Percentiles rank a stretch among this genome's conserved stretches.
Conservation (phyloP, 257 asterid genomes). For the Plectranthus barbatus region DNA sequence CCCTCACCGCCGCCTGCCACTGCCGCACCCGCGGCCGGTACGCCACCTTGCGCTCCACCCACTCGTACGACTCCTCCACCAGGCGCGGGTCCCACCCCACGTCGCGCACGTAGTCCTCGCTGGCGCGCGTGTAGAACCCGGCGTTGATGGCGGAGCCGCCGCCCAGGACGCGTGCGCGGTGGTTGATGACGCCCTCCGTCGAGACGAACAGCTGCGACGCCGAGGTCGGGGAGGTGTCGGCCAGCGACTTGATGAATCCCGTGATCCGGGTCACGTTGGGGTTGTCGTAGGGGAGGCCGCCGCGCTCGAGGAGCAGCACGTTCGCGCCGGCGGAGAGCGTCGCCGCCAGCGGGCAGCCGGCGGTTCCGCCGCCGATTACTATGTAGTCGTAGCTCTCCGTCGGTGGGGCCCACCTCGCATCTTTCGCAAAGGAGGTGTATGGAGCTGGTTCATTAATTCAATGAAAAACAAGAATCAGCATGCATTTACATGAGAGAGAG, state of each 20-base stretch:
- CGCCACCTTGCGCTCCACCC: constrained; percentile 79
- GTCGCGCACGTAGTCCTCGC: constrained; percentile 21
- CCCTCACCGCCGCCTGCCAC: constrained; percentile 77
- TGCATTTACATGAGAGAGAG: background rate
- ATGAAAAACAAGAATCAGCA: background rate
- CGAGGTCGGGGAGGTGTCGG: constrained; percentile 52
- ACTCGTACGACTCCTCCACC: constrained; percentile 54
- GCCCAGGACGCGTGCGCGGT: constrained; percentile 70
- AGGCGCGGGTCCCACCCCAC: constrained; percentile 53
- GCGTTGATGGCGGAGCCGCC: constrained; percentile 85
- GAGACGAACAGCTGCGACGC: constrained; percentile 68
- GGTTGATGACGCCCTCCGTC: constrained; percentile 82
- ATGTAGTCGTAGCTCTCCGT: too few relatives aligned
- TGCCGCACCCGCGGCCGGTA: constrained; percentile 34
- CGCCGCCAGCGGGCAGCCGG: constrained; percentile 79
- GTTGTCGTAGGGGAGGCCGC: constrained; percentile 63
- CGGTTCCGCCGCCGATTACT: constrained; percentile 85
- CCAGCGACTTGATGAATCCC: constrained; percentile 31
- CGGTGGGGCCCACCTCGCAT: constrained; percentile 49
- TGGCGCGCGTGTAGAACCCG: constrained; percentile 70
- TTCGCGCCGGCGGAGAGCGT: constrained; percentile 53
- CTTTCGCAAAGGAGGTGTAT: constrained; percentile 38
- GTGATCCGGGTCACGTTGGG: constrained; percentile 44
- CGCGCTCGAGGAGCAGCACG: constrained; percentile 66
- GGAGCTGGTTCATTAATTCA: constrained; percentile 39